Evolutionary conservation across 306 rosid genomes (phyloP).

Genomic region (Ziziphus jujuba): DNA sequence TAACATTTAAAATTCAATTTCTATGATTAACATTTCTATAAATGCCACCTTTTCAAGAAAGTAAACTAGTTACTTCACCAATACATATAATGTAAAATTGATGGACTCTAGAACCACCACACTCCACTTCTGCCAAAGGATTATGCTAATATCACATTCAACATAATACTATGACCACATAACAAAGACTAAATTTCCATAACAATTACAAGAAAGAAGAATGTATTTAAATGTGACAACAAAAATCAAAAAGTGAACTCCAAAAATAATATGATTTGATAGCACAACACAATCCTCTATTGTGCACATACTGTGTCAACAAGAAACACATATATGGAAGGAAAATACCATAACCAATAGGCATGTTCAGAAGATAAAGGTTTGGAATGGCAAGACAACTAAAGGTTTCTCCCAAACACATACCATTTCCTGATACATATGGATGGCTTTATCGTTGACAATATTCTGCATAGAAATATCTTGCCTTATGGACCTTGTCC

Average conservation of each 20-base stretch:
- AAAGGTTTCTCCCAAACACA: conserved; percentile 20
- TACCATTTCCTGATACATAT: conserved; percentile 83
- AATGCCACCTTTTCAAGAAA: too few relatives aligned
- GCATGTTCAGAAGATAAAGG: conserved; percentile 13
- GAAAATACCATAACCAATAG: neutral
- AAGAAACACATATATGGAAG: neutral
- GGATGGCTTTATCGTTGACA: conserved; percentile 52
- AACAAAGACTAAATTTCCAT: neutral
- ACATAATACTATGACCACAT: neutral
- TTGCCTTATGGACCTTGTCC: conserved; percentile 92
- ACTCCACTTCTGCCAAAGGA: too few relatives aligned
- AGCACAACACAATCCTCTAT: neutral
- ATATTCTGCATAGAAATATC: conserved; percentile 87
- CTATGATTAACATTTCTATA: too few relatives aligned
- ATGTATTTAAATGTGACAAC: neutral
- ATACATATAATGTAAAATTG: too few relatives aligned
- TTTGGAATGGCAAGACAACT: conserved; percentile 5
- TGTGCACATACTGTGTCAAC: neutral
- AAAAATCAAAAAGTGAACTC: neutral
- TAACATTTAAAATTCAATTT: too few relatives aligned
- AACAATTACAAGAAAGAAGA: neutral
- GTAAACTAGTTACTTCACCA: too few relatives aligned
- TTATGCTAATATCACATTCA: too few relatives aligned
- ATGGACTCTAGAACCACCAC: too few relatives aligned
- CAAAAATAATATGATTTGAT: neutral